Conservation (phyloP, 208 protist species). For the Leishmania amazonensis region DNA sequence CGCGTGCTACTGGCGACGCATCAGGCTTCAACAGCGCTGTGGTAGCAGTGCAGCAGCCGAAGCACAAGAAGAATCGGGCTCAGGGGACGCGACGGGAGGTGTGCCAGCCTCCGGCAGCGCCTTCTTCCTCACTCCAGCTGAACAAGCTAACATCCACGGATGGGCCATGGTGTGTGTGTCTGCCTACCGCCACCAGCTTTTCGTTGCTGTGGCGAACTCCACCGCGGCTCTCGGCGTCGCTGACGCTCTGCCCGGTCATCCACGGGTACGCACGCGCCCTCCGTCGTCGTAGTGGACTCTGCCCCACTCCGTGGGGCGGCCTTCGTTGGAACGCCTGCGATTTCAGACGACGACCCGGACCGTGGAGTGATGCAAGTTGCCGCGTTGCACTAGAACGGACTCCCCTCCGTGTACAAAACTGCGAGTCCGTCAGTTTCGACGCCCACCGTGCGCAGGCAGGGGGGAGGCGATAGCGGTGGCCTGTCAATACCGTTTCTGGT, state of each 20-base stretch:
- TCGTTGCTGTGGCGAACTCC: constrained; percentile 5
- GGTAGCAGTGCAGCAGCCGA: not conserved
- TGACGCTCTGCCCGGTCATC: constrained; percentile 4
- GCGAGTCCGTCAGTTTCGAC: not conserved
- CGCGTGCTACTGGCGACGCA: not conserved
- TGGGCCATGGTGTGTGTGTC: constrained; percentile 43
- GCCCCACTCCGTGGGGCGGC: not conserved
- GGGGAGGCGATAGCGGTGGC: not conserved
- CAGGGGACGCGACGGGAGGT: not conserved
- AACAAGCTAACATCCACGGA: not conserved
- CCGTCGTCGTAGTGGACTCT: not conserved
- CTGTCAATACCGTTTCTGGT: not conserved
- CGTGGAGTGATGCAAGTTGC: not conserved
- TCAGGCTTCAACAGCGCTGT: not conserved
- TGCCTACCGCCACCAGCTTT: constrained; percentile 31
- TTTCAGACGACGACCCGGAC: not conserved
- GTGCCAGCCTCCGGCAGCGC: not conserved
- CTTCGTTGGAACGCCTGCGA: not conserved
- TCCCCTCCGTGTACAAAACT: not conserved
- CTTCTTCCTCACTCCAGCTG: constrained; percentile 2
- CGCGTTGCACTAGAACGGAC: not conserved
- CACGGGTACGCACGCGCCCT: constrained; percentile 3
- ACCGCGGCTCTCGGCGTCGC: not conserved
- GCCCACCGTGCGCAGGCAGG: not conserved
- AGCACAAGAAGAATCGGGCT: not conserved